A percentile compares a stretch with the other conserved stretches of the same genome.
Evolutionary conservation across 2,329 filamentous ascomycete species (phyloP).

Genomic region (Apiospora koreana): DNA sequence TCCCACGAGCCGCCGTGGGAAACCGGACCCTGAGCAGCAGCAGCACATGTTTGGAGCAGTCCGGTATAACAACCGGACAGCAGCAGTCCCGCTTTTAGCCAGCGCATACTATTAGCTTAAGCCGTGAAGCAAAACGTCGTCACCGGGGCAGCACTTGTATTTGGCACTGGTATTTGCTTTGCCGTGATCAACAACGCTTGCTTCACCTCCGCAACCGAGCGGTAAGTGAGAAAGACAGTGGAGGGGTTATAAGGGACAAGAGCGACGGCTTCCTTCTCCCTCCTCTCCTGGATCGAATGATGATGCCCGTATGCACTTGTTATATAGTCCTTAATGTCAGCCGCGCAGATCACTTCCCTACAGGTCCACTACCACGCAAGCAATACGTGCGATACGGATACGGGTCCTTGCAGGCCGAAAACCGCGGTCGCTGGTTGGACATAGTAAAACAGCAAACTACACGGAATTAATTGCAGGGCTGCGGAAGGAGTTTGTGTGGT

Average conservation of each 20-base stretch:
- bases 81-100: background rate
- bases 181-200: background rate
- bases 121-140: background rate
- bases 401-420: background rate
- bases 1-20: slow-evolving; percentile 30
- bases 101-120: background rate
- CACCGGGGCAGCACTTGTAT: background rate
- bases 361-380: background rate
- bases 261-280: background rate
- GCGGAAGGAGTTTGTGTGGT: background rate
- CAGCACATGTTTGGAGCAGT: slow-evolving; percentile 23
- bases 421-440: background rate
- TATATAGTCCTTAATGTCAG: background rate
- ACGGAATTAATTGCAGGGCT: background rate
- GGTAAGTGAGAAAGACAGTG: background rate
- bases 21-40: slow-evolving; percentile 19
- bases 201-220: background rate
- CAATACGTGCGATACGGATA: background rate
- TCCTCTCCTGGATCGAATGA: background rate
- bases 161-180: background rate
- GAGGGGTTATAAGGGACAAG: background rate
- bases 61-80: slow-evolving; percentile 6
- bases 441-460: background rate
- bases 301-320: background rate
- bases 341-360: background rate